Evolutionary conservation across 176 grass and related monocot species (phyloP).

Genomic region (Musa troglodytarum): DNA sequence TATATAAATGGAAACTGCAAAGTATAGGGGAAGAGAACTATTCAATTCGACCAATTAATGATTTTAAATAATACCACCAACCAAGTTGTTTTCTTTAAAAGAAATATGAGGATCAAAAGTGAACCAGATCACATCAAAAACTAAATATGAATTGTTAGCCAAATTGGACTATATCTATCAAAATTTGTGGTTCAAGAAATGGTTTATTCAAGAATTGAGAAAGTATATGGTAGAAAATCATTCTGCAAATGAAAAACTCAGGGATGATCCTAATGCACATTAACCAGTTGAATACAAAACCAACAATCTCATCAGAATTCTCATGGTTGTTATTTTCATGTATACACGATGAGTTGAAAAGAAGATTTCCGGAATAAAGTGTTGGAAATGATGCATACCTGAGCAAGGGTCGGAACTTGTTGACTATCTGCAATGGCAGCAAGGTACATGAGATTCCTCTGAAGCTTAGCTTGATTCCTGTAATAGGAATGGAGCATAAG

Average conservation of each 20-base stretch:
- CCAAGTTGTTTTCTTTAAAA: too few species aligned
- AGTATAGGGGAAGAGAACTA: too few species aligned
- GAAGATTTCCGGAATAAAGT: not conserved
- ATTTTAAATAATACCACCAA: too few species aligned
- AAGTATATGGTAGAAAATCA: not conserved
- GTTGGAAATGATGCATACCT: constrained; percentile 5
- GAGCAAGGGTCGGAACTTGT: constrained; percentile 25
- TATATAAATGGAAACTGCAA: too few species aligned
- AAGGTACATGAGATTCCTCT: constrained; percentile 32
- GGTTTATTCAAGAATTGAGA: not conserved
- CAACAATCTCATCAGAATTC: not conserved
- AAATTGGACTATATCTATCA: not conserved
- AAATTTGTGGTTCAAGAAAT: not conserved
- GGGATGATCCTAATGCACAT: too few species aligned
- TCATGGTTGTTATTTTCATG: not conserved
- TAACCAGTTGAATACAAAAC: too few species aligned
- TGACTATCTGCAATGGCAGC: constrained; percentile 32
- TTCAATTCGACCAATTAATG: too few species aligned
- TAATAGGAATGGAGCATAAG: not conserved
- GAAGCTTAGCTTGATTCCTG: constrained; percentile 33
- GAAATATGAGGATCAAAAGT: too few species aligned
- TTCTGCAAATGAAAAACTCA: too few species aligned
- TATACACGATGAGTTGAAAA: not conserved
- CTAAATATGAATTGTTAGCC: not conserved
- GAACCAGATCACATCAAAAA: not conserved